Evolutionary conservation across 371 early-diverging fungal species (phyloP), one percentile per base, ranked within the genome.

Genomic region (Saksenaea vasiformis): DNA sequence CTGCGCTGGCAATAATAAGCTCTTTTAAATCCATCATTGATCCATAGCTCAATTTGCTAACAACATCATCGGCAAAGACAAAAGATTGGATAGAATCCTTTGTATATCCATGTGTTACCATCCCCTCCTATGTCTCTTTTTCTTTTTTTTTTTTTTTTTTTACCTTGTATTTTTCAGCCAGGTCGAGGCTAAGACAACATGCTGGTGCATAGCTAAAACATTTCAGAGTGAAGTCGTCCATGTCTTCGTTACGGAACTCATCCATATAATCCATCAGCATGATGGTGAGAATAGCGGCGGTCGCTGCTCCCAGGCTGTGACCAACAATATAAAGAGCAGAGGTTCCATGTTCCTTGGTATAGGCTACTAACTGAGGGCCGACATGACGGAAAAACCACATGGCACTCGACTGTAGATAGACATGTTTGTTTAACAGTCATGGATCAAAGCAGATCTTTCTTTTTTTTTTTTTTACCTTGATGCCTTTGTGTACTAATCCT

Each of bases 401-500:
- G 8, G 93, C 93, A 11, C 89, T 82, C 7, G 27, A 47, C 51
- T 47, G 1, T 17, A 22, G 17, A 27, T 31, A 17, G 37, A 24
- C 10, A 54, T 4, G 22, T 28, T 7, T 8, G 15, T 7, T 54
- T 28, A 10, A 39, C n/a, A n/a, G n/a, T n/a, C n/a, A 28, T 54
- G 2, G 31, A 15, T 7, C 15, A 31, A 24, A n/a, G 9, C 3
- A 38, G 19, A 47, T 1, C 13, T 19, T 22, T 3, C 14, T n/a
- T 5, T 17, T 54, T 24, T 39, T 26, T 15, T 19, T n/a, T n/a
- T n/a, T 22, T 72, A 76, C 76, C 72, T 88, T 81, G 78, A 93
- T 89, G 26, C 93, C 93, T 56, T 85, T 81, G 58, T 93, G 93
- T 17, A 92, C 90, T 11, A 93, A 70, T 0, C 93, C 93, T 11